Percentiles rank a stretch among this genome's conserved stretches.
phyloP scores from a whole-genome alignment of 73 alveolate species.

The Symbiodinium pilosum region DNA sequence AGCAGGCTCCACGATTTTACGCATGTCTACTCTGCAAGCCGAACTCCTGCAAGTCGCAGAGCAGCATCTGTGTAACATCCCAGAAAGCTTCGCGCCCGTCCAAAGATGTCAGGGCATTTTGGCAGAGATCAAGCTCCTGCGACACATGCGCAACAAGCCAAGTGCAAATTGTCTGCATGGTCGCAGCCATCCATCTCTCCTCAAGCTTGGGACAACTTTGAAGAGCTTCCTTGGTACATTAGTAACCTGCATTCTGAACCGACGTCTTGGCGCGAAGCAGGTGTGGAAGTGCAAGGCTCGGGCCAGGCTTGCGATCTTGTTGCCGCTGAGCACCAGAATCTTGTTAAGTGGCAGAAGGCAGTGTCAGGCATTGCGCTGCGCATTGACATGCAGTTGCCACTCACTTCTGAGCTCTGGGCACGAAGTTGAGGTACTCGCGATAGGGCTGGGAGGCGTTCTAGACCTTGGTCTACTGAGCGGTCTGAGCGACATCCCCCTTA shows the following conservation, averaged over 20 bases:
- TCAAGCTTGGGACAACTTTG: slow-evolving; percentile 54
- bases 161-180: neutral
- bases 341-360: neutral
- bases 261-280: neutral
- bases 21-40: neutral
- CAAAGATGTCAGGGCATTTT: slow-evolving; percentile 57
- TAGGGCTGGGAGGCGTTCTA: slow-evolving; percentile 25
- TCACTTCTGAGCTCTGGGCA: neutral
- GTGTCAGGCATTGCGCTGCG: neutral
- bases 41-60: too few relatives aligned
- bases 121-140: slow-evolving; percentile 78
- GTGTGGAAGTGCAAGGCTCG: neutral
- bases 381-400: neutral
- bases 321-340: slow-evolving; percentile 76
- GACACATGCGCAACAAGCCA: neutral
- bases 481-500: neutral
- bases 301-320: slow-evolving; percentile 61
- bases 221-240: slow-evolving; percentile 27
- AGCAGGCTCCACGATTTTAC: neutral
- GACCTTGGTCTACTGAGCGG: neutral
- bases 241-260: neutral
- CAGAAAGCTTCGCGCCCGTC: slow-evolving; percentile 28
- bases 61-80: too few relatives aligned
- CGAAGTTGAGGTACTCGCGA: slow-evolving; percentile 64
- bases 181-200: neutral